Evolutionary conservation across 306 rosid species (phyloP).

Genomic region (Castanea crenata): DNA sequence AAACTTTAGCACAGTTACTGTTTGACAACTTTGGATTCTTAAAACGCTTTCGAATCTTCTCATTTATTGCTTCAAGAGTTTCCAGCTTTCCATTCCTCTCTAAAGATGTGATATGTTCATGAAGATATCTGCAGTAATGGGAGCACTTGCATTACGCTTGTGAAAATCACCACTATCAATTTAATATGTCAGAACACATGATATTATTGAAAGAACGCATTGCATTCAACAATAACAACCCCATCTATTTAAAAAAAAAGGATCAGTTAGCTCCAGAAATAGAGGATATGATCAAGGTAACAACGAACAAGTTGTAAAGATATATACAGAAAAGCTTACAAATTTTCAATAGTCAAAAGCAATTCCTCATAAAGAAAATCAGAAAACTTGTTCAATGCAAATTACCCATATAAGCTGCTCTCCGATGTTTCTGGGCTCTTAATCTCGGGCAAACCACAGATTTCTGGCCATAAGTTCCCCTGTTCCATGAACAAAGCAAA

Average conservation of each 20-base stretch:
- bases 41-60: slow-evolving; percentile 91
- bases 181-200: slow-evolving; percentile 1
- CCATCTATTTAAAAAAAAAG: background rate
- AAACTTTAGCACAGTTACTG: slow-evolving; percentile 74
- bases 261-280: background rate
- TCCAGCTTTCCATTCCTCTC: slow-evolving; percentile 83
- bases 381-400: slow-evolving; percentile 4
- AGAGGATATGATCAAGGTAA: slow-evolving; percentile 6
- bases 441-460: slow-evolving; percentile 81
- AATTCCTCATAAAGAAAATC: slow-evolving; percentile 1
- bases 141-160: slow-evolving; percentile 21
- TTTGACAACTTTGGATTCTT: slow-evolving; percentile 83
- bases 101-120: slow-evolving; percentile 57
- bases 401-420: slow-evolving; percentile 71
- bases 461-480: slow-evolving; percentile 92
- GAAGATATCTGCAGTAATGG: slow-evolving; percentile 70
- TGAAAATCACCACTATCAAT: slow-evolving; percentile 5
- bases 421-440: slow-evolving; percentile 67
- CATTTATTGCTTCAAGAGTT: slow-evolving; percentile 86
- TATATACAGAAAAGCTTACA: background rate
- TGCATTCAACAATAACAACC: background rate
- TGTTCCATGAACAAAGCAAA: slow-evolving; percentile 92
- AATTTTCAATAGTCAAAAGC: background rate
- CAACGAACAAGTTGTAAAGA: background rate
- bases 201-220: slow-evolving; percentile 1